phyloP scores from a whole-genome alignment of 2,329 filamentous ascomycete species.

The Aspergillus pseudoterreus region DNA sequence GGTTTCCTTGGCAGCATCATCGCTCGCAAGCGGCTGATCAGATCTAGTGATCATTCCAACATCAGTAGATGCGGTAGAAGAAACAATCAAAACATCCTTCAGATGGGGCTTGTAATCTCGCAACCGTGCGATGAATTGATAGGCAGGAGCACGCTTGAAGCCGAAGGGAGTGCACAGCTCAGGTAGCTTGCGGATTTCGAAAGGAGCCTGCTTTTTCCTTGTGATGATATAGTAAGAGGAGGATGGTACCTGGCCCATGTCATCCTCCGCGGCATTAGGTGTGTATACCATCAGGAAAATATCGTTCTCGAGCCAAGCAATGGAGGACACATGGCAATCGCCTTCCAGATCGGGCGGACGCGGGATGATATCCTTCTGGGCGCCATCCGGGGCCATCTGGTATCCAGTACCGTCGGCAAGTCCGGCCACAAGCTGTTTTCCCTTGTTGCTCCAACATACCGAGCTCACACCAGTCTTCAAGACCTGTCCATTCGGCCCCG shows the following conservation, averaged over 20 bases:
- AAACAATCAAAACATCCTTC: slow-evolving; percentile 75
- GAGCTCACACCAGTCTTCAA: slow-evolving; percentile 76
- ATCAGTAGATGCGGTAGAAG: slow-evolving; percentile 75
- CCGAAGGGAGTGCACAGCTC: slow-evolving; percentile 73
- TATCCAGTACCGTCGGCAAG: slow-evolving; percentile 72
- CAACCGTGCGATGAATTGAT: slow-evolving; percentile 74
- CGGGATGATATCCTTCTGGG: slow-evolving; percentile 73
- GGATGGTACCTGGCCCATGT: slow-evolving; percentile 50
- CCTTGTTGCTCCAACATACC: slow-evolving; percentile 85
- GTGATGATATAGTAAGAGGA: slow-evolving; percentile 79
- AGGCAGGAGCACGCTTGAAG: slow-evolving; percentile 61
- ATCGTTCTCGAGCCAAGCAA: slow-evolving; percentile 86
- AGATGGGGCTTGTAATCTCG: slow-evolving; percentile 76
- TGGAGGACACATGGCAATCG: slow-evolving; percentile 68
- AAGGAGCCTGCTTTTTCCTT: slow-evolving; percentile 58
- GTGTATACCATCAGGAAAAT: slow-evolving; percentile 79
- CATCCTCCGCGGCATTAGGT: slow-evolving; percentile 52
- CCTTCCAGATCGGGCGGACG: slow-evolving; percentile 64
- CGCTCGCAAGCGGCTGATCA: slow-evolving; percentile 61
- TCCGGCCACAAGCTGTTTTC: slow-evolving; percentile 89
- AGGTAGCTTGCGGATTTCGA: slow-evolving; percentile 69
- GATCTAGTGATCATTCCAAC: slow-evolving; percentile 75
- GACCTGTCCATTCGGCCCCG: slow-evolving; percentile 59
- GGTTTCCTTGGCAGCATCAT: slow-evolving; percentile 57
- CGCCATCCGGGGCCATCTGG: slow-evolving; percentile 81